Percentiles rank a stretch among this genome's conserved stretches.
Conservation (phyloP, 176 grass and related monocot genomes). For the Eragrostis curvula region DNA sequence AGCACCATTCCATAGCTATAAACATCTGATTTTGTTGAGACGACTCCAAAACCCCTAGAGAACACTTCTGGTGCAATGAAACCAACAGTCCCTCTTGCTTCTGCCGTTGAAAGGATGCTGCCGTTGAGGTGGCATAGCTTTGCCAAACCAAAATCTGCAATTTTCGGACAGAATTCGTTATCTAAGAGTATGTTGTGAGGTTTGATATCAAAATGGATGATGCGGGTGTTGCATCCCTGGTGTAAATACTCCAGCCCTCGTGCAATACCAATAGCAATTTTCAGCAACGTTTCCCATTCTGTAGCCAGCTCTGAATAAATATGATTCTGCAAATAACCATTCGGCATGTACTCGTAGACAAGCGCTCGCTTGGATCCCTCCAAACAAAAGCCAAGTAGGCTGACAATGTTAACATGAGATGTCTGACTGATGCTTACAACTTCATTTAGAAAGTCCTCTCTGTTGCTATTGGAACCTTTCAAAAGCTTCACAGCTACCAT, state of each 20-base stretch:
- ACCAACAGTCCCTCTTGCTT: slow-evolving; percentile 57
- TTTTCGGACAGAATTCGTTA: slow-evolving; percentile 54
- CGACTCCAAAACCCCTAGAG: slow-evolving; percentile 45
- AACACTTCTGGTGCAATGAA: slow-evolving; percentile 74
- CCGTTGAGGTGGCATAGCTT: slow-evolving; percentile 56
- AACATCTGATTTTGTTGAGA: slow-evolving; percentile 65
- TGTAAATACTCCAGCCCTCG: slow-evolving; percentile 62
- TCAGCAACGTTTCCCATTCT: slow-evolving; percentile 54
- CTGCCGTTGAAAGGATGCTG: slow-evolving; percentile 56
- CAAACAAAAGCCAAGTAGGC: slow-evolving; percentile 56
- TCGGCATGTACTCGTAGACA: slow-evolving; percentile 67
- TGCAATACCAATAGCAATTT: slow-evolving; percentile 49
- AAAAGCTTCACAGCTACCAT: slow-evolving; percentile 62
- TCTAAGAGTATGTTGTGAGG: slow-evolving; percentile 67
- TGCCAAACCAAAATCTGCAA: slow-evolving; percentile 68
- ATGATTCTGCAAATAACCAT: slow-evolving; percentile 61
- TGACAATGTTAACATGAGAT: slow-evolving; percentile 68
- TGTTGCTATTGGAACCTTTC: slow-evolving; percentile 28
- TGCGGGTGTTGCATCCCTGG: slow-evolving; percentile 55
- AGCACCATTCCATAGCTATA: slow-evolving; percentile 73
- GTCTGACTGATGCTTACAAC: slow-evolving; percentile 58
- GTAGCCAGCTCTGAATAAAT: slow-evolving; percentile 42
- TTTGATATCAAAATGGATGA: slow-evolving; percentile 78
- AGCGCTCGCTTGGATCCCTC: slow-evolving; percentile 50
- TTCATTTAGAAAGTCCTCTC: slow-evolving; percentile 60